Conservation (phyloP, 495 filamentous ascomycete species). For the Penicillium coprophilum region DNA sequence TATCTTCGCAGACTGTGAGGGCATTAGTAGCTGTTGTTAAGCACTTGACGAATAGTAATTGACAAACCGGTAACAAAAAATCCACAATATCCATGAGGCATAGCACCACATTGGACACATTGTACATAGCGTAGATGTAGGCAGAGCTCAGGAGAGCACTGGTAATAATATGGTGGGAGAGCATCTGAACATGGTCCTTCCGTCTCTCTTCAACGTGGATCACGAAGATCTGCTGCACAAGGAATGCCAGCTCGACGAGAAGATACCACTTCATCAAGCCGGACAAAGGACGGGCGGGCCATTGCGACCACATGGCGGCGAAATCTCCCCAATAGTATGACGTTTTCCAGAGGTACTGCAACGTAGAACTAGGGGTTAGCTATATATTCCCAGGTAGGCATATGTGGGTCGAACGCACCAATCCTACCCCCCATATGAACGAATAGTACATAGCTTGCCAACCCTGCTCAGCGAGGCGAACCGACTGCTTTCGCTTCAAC, state of each 20-base stretch:
- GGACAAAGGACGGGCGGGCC: constrained; percentile 70
- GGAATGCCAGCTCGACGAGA: constrained; percentile 87
- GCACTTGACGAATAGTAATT: neutral
- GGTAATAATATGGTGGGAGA: constrained; percentile 91
- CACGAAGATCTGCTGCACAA: constrained; percentile 90
- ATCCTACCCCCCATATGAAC: constrained; percentile 76
- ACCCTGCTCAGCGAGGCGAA: constrained; percentile 88
- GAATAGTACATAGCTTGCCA: constrained; percentile 82
- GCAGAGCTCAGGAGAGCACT: constrained; percentile 72
- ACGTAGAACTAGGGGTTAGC: constrained; percentile 3
- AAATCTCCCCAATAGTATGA: constrained; percentile 79
- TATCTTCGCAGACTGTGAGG: constrained; percentile 78
- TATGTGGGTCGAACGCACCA: constrained; percentile 58
- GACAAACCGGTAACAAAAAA: constrained; percentile 77
- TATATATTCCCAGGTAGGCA: neutral
- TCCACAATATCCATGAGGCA: constrained; percentile 94
- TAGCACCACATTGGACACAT: constrained; percentile 85
- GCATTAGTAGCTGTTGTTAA: constrained; percentile 5
- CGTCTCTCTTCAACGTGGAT: constrained; percentile 90
- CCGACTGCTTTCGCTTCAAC: constrained; percentile 67
- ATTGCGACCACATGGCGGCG: constrained; percentile 75
- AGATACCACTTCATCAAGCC: constrained; percentile 87
- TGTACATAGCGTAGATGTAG: constrained; percentile 80
- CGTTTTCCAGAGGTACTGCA: constrained; percentile 75
- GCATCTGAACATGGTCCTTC: constrained; percentile 96